Base-by-base conservation (phyloP, 805 yeast species). In the Candida maesae region DNA sequence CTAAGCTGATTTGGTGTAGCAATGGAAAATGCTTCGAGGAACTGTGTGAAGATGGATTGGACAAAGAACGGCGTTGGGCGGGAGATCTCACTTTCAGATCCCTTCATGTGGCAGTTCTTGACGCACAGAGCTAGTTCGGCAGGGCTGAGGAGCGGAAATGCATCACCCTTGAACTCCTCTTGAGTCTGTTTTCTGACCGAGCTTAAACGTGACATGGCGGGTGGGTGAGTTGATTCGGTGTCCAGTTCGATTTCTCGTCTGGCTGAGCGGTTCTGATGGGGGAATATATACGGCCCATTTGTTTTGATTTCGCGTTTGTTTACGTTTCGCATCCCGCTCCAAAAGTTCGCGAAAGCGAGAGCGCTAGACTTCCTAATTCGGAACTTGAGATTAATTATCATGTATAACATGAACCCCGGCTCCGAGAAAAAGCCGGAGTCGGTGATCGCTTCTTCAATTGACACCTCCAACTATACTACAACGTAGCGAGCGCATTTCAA, bases 11-110 rank as follows among this genome's bases (percentile, higher is more conserved):
- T 5, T 81, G 83, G 52, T 78, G 66, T 47, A 81, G 81, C 5
- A 74, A 81, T 83, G 52, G 78, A 66, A 48, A 81, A 81, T 4
- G 74, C 66, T 38, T 80, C 85, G 26, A 82, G 60, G 18, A 82
- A 71, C 51, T 79, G 84, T 50, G 77, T 79, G 42, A 77, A 77
- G 18, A 81, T 61, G 14, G 74, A 62, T 31, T 70, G 73, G 9
- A 81, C 68, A 52, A 71, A 81, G 37, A 70, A 71, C 10, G 78
- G 66, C 1, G 79, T 72, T 10, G 91, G 91, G 50, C 68, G 74
- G 6, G 64, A 46, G 2, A 83, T 66, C 37, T 73, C 68, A 25
- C 80, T 87, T 47, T 79, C 86, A 15, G 75, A 70, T 0, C 78
- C 84, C 11, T 67, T 58, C 29, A 82, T 75, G 42, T 78, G 81